These are phyloP conservation scores for Aspergillus sp. DNA, from an alignment of 2,329 filamentous ascomycete species.

Conservation along the genomic window DNA sequence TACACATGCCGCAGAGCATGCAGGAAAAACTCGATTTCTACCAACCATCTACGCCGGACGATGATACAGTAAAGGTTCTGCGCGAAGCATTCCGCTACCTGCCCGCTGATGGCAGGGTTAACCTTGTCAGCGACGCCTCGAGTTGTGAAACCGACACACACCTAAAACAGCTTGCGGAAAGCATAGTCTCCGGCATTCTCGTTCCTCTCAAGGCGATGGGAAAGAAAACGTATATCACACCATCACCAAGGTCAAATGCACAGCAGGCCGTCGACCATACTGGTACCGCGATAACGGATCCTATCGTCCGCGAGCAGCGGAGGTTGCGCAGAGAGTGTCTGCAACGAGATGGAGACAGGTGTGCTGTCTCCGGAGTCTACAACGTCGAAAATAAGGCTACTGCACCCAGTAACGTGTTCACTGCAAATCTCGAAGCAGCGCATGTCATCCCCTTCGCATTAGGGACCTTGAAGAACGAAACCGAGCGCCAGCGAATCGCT, in stretches of 20 bases:
- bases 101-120: constrained; percentile 6
- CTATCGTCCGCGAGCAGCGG: constrained; percentile 5
- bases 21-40: background rate
- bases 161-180: constrained; percentile 11
- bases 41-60: background rate
- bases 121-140: constrained; percentile 12
- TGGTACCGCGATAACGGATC: constrained; percentile 6
- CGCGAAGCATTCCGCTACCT: constrained; percentile 8
- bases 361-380: constrained; percentile 10
- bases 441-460: constrained; percentile 15
- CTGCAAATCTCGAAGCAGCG: constrained; percentile 9
- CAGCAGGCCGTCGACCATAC: constrained; percentile 15
- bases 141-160: constrained; percentile 8
- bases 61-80: constrained; percentile 6
- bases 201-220: constrained; percentile 13
- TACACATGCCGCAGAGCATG: background rate
- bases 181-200: constrained; percentile 11
- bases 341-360: constrained; percentile 14
- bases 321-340: constrained; percentile 9
- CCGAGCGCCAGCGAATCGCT: constrained; percentile 5
- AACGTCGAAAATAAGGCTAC: constrained; percentile 3
- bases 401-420: constrained; percentile 4
- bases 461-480: constrained; percentile 5
- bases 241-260: constrained; percentile 9
- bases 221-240: constrained; percentile 10